These are phyloP conservation scores for Xylaria hypoxylon DNA, from an alignment of 2,329 filamentous ascomycete genomes.

Conservation along the genomic window DNA sequence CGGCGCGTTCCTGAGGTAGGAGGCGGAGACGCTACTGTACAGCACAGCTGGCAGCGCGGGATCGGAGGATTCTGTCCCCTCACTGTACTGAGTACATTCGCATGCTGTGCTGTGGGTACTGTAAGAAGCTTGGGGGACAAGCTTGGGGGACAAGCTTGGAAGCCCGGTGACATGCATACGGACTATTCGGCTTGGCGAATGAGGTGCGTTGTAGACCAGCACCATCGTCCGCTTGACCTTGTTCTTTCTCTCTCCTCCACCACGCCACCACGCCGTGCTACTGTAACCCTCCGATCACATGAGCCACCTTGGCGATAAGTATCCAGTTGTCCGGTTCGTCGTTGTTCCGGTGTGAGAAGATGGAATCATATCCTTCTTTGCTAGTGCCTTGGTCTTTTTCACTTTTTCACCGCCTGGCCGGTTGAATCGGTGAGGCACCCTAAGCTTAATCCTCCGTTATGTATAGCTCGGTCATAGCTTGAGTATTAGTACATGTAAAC, in stretches of 20 bases:
- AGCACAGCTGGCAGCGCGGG: neutral
- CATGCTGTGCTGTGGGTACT: constrained; percentile 4
- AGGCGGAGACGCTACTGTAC: too few relatives aligned
- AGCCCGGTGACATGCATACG: neutral
- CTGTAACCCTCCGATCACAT: constrained; percentile 17
- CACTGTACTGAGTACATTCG: neutral
- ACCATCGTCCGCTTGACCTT: neutral
- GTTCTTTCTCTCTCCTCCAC: neutral
- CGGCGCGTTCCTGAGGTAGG: too few relatives aligned
- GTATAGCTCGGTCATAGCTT: neutral
- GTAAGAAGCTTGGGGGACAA: neutral
- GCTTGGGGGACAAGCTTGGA: neutral
- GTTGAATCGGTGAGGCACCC: constrained; percentile 12
- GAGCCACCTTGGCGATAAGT: constrained; percentile 20
- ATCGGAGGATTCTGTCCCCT: neutral
- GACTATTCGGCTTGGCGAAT: constrained; percentile 8
- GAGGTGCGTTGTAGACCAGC: constrained; percentile 19
- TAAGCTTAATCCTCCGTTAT: constrained; percentile 4
- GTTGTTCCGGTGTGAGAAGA: neutral
- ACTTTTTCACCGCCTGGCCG: constrained; percentile 22
- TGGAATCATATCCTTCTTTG: neutral
- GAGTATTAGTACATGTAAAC: constrained; percentile 3
- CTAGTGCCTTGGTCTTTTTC: constrained; percentile 14
- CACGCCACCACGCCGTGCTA: constrained; percentile 26
- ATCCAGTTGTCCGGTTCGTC: constrained; percentile 4